Evolutionary conservation across 495 filamentous ascomycete species (phyloP).

Genomic region (Penicillium macrosclerotiorum): DNA sequence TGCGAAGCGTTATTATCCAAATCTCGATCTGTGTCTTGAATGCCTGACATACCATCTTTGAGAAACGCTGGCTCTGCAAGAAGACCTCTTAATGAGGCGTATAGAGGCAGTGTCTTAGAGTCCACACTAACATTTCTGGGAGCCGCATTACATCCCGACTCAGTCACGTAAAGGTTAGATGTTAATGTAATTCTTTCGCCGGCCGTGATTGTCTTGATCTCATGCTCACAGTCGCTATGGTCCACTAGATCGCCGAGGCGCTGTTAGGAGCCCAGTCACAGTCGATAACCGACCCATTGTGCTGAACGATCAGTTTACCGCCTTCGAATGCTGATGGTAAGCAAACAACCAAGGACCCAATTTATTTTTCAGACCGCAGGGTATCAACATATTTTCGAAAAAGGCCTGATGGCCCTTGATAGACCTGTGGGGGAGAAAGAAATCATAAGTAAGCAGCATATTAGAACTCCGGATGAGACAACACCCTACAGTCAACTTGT

Average conservation of each 20-base stretch:
- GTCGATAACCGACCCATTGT: slow-evolving; percentile 21
- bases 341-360: slow-evolving; percentile 56
- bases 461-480: neutral
- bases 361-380: slow-evolving; percentile 43
- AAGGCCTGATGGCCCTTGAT: slow-evolving; percentile 49
- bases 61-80: slow-evolving; percentile 14
- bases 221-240: slow-evolving; percentile 59
- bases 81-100: slow-evolving; percentile 2
- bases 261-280: slow-evolving; percentile 43
- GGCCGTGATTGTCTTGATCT: slow-evolving; percentile 50
- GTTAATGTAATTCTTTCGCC: slow-evolving; percentile 58
- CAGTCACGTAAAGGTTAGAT: slow-evolving; percentile 52
- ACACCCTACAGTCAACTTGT: slow-evolving; percentile 55
- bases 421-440: slow-evolving; percentile 25
- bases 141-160: slow-evolving; percentile 8
- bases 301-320: slow-evolving; percentile 21
- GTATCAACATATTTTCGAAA: slow-evolving; percentile 58
- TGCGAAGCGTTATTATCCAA: neutral
- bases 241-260: slow-evolving; percentile 45
- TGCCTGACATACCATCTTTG: slow-evolving; percentile 10
- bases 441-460: neutral
- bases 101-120: slow-evolving; percentile 9
- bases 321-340: slow-evolving; percentile 48
- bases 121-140: slow-evolving; percentile 1
- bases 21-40: neutral